These are phyloP conservation scores for Cytospora leucostoma DNA, from an alignment of 2,329 filamentous ascomycete species.

Conservation along the genomic window DNA sequence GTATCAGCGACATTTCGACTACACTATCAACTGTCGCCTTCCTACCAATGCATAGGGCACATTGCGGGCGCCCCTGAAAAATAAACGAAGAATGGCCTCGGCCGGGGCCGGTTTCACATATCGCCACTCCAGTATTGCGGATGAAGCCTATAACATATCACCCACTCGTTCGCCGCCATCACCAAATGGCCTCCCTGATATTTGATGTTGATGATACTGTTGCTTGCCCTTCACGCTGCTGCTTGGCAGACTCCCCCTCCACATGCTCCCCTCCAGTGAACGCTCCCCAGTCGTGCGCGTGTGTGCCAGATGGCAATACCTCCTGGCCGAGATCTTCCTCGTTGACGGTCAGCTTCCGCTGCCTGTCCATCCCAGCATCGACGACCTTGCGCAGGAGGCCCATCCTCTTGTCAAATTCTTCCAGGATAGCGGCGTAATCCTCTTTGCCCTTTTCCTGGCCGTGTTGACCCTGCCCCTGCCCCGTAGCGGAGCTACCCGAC, in stretches of 20 bases:
- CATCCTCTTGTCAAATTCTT: conserved; percentile 62
- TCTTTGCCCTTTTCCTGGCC: conserved; percentile 5
- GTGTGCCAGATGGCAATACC: conserved; percentile 17
- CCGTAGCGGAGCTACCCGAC: conserved; percentile 12
- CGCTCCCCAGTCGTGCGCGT: not conserved
- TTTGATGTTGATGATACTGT: not conserved
- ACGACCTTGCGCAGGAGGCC: conserved; percentile 54
- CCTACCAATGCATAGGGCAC: not conserved
- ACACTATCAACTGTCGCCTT: not conserved
- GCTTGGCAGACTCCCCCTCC: not conserved
- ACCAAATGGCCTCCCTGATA: not conserved
- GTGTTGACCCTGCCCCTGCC: not conserved
- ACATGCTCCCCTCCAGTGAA: not conserved
- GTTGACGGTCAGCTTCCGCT: conserved; percentile 36
- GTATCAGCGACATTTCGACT: not conserved
- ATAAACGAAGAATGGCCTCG: too few species aligned
- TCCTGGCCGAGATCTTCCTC: conserved; percentile 23
- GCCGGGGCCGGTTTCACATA: too few species aligned
- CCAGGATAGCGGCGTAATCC: conserved; percentile 53
- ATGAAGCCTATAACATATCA: not conserved
- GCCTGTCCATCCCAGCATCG: conserved; percentile 51
- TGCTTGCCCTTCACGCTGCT: not conserved
- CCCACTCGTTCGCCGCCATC: not conserved
- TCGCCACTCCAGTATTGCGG: too few species aligned
- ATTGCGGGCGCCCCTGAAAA: not conserved